Evolutionary conservation across 805 yeast genomes (phyloP).

Genomic region (Zygotorulaspora chibaensis): DNA sequence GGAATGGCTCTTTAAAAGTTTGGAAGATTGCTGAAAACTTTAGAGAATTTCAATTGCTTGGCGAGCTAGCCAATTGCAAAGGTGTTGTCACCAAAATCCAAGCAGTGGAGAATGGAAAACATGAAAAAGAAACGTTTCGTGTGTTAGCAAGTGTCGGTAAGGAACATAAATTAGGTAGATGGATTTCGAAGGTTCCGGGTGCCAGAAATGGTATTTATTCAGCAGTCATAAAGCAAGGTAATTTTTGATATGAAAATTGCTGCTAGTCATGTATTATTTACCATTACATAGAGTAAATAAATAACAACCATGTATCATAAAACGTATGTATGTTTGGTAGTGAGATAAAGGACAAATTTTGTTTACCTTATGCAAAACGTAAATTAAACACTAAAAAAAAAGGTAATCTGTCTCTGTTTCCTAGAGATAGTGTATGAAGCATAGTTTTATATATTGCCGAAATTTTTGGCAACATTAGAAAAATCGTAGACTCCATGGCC

Average conservation of each 20-base stretch:
- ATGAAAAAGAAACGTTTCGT: conserved; percentile 48
- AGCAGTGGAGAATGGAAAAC: conserved; percentile 49
- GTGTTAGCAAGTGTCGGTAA: conserved; percentile 68
- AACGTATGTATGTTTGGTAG: conserved; percentile 1
- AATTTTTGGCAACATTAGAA: background rate
- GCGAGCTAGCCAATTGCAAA: conserved; percentile 52
- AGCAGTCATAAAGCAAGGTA: conserved; percentile 42
- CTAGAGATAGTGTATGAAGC: no score
- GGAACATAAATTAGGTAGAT: conserved; percentile 86
- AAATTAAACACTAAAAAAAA: no score
- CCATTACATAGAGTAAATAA: conserved; percentile 3
- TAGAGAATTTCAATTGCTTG: conserved; percentile 56
- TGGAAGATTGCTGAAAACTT: conserved; percentile 72
- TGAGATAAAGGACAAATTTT: background rate
- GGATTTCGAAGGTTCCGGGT: conserved; percentile 61
- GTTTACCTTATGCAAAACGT: background rate
- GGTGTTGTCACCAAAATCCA: conserved; percentile 71
- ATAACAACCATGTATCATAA: background rate
- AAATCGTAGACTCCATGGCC: conserved; percentile 45
- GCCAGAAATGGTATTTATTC: conserved; percentile 72
- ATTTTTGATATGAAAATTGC: conserved; percentile 15
- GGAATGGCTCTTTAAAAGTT: conserved; percentile 69
- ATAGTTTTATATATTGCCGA: background rate
- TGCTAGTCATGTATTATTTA: conserved; percentile 1
- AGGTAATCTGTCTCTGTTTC: no score